Conservation (phyloP, 306 rosid genomes). For the Cicer yamashitae region DNA sequence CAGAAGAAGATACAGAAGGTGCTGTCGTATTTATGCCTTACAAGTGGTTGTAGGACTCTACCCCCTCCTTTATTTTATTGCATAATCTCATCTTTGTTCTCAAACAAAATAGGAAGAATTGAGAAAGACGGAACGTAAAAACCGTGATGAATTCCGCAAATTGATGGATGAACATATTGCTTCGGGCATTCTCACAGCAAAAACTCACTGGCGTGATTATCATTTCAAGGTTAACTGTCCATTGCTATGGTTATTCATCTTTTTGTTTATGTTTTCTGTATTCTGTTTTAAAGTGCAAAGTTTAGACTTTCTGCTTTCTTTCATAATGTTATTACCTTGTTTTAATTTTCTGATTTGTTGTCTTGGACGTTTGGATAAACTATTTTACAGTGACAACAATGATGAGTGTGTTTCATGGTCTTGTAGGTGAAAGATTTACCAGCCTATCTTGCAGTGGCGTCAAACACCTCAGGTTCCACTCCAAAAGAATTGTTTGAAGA, state of each 20-base stretch:
- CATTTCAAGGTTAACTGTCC: conserved; percentile 57
- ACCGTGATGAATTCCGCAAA: conserved; percentile 90
- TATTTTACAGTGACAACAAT: background rate
- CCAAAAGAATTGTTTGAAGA: conserved; percentile 90
- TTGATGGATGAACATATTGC: conserved; percentile 85
- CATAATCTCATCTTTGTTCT: conserved; percentile 47
- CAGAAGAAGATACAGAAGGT: conserved; percentile 91
- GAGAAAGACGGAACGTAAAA: conserved; percentile 88
- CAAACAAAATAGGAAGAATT: conserved; percentile 75
- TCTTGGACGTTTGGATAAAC: conserved; percentile 13
- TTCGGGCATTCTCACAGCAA: conserved; percentile 74
- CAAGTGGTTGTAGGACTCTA: conserved; percentile 25
- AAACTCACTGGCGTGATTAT: conserved; percentile 94
- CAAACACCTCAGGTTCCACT: conserved; percentile 89
- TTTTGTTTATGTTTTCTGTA: background rate
- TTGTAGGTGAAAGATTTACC: conserved; percentile 80
- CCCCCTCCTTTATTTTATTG: conserved; percentile 35
- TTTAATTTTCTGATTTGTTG: conserved; percentile 37
- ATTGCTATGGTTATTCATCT: conserved; percentile 23
- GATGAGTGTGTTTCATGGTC: conserved; percentile 24
- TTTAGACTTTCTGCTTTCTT: conserved; percentile 14
- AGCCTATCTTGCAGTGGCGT: conserved; percentile 74
- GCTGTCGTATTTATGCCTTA: conserved; percentile 35
- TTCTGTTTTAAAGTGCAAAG: conserved; percentile 26
- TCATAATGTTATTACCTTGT: conserved; percentile 24